Evolutionary conservation across 371 early-diverging fungal genomes (phyloP).

Genomic region (Lichtheimia ornata): DNA sequence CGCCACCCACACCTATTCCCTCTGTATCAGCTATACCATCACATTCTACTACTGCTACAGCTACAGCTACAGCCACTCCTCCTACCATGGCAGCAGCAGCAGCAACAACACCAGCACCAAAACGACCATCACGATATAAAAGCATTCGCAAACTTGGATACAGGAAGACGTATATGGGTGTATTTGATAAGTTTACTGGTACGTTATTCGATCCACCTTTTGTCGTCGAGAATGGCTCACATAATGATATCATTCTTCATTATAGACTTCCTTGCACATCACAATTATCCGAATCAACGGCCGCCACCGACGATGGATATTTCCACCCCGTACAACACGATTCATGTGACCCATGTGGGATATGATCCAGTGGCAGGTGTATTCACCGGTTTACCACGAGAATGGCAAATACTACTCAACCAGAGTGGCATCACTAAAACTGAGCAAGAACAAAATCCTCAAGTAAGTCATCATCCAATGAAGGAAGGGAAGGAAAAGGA

Average conservation of each 20-base stretch:
- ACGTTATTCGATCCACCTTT: not conserved
- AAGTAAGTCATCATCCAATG: conserved; percentile 41
- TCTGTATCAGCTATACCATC: conserved; percentile 1
- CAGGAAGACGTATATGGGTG: conserved; percentile 50
- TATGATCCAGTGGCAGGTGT: conserved; percentile 87
- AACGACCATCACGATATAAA: conserved; percentile 4
- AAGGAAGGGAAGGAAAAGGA: not conserved
- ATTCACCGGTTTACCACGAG: conserved; percentile 91
- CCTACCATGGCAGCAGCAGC: not conserved
- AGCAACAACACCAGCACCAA: not conserved
- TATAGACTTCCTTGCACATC: not conserved
- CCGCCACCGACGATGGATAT: conserved; percentile 56
- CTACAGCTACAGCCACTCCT: not conserved
- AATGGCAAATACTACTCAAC: conserved; percentile 88
- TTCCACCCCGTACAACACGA: conserved; percentile 91
- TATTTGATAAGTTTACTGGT: conserved; percentile 47
- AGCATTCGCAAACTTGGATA: conserved; percentile 19
- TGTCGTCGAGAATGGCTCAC: not conserved
- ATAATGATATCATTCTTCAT: not conserved
- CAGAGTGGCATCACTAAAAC: conserved; percentile 93
- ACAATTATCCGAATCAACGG: not conserved
- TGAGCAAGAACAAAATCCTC: conserved; percentile 92
- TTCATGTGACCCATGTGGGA: conserved; percentile 94
- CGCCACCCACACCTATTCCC: conserved; percentile 7
- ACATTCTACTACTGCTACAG: not conserved